Evolutionary conservation across 2,329 filamentous ascomycete species (phyloP).

Genomic region (Alternaria arbusti): DNA sequence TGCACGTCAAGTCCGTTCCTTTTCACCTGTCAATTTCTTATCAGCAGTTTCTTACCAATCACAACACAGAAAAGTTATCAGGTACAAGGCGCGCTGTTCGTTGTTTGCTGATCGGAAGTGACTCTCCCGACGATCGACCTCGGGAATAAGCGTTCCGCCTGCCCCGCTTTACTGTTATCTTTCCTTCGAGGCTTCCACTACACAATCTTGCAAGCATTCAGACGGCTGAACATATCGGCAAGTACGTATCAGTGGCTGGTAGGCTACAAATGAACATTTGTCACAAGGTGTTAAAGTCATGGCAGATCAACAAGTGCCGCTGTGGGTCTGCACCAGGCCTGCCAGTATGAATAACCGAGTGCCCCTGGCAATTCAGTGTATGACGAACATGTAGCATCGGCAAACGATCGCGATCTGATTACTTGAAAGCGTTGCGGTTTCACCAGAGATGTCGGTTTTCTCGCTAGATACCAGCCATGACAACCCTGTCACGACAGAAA

Average conservation of each 20-base stretch:
- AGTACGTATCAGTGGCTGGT: neutral
- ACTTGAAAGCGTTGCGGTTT: neutral
- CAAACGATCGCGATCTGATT: neutral
- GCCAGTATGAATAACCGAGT: neutral
- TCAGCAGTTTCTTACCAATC: neutral
- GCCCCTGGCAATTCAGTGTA: neutral
- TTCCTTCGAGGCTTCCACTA: neutral
- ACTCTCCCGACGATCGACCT: constrained; percentile 5
- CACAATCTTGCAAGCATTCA: neutral
- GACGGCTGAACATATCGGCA: neutral
- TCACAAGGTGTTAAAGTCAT: neutral
- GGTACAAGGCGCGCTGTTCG: neutral
- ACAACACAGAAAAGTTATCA: neutral
- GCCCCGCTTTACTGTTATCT: constrained; percentile 6
- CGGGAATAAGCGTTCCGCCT: neutral
- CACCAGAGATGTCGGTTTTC: constrained; percentile 47
- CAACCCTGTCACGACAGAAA: constrained; percentile 44
- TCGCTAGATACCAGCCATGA: constrained; percentile 41
- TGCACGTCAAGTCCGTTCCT: neutral
- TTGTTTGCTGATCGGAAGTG: constrained; percentile 2
- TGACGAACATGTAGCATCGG: neutral
- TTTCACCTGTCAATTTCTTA: neutral
- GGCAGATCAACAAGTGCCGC: neutral
- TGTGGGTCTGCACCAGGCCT: neutral
- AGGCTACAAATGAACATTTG: neutral